Evolutionary conservation across 345 rosid species (phyloP).

Genomic region (Mangifera indica): DNA sequence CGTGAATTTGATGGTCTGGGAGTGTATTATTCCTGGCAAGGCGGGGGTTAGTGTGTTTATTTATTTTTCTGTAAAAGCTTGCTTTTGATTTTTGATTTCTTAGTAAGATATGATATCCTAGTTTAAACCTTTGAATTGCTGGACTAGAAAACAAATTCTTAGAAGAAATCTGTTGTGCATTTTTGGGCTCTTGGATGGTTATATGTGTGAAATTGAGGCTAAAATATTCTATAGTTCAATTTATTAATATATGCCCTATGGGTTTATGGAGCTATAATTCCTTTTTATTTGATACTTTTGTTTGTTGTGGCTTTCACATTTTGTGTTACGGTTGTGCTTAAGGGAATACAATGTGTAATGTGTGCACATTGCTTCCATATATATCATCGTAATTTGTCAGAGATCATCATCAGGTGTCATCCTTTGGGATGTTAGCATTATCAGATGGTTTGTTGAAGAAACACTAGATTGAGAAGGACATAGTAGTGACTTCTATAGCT

Average conservation of each 20-base stretch:
- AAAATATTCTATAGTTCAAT: not conserved
- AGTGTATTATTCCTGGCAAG: conserved; percentile 53
- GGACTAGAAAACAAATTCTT: not conserved
- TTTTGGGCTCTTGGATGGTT: not conserved
- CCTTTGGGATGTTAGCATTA: not conserved
- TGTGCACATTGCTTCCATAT: not conserved
- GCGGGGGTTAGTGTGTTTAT: conserved; percentile 38
- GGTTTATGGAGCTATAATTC: not conserved
- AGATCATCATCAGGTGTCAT: not conserved
- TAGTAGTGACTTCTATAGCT: not conserved
- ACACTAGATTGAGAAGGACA: not conserved
- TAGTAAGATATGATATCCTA: not conserved
- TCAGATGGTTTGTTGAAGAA: not conserved
- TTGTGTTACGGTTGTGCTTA: not conserved
- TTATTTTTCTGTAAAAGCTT: not conserved
- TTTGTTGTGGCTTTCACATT: not conserved
- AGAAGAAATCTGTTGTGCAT: not conserved
- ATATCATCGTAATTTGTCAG: not conserved
- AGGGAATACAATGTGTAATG: not conserved
- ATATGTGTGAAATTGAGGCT: not conserved
- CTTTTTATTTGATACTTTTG: not conserved
- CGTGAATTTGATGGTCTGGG: conserved; percentile 54
- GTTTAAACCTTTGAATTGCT: not conserved
- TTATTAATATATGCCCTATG: not conserved
- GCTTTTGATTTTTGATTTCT: not conserved